Base-by-base conservation (phyloP, 2,329 filamentous ascomycete genomes). In the Neurospora sp. region DNA sequence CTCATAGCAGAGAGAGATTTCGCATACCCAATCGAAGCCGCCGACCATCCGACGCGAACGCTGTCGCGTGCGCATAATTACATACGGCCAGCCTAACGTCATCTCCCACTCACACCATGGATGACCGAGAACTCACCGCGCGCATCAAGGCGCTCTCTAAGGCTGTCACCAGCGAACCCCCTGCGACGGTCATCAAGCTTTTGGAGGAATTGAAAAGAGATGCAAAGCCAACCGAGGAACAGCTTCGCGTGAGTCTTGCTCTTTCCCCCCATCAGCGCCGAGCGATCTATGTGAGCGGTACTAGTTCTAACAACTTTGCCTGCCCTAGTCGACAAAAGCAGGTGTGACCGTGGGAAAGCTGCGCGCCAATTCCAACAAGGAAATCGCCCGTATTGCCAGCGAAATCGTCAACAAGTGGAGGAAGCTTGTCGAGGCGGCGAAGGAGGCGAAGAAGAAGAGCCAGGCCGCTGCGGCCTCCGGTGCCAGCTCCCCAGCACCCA, bases 361-460 rank as follows among this genome's bases (percentile, higher is more conserved):
- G 67, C 85, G 89, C 69, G 81, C 91, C 71, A 93, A 96, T 79
- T 80, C 89, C 70, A 91, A 96, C 83, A 93, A 92, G 79, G 89
- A 94, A 62, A 91, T 98, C 75, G 89, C 90, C 66, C 87, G 88
- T 68, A 84, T 92, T 62, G 93, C 96, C 3, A 85, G 87, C 71
- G 92, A 94, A 77, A 91, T 98, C 70, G 93, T 99, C 68, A 87
- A 86, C 72, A 96, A 94, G 80, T 97, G 93, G 93, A 92, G 91
- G 83, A 89, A 89, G 76, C 88, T 91, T 52, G 91, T 97, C 67
- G 91, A 92, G 75, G 82, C 83, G 10, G 74, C 73, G 67, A 86
- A 87, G 76, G 89, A 89, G 79, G 81, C 75, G 62, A 82, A 82
- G 74, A 81, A 80, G 70, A 76, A 78, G 39, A 78, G 79, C 70